phyloP scores from a whole-genome alignment of 306 rosid species.

The Aeschynomene evenia region DNA sequence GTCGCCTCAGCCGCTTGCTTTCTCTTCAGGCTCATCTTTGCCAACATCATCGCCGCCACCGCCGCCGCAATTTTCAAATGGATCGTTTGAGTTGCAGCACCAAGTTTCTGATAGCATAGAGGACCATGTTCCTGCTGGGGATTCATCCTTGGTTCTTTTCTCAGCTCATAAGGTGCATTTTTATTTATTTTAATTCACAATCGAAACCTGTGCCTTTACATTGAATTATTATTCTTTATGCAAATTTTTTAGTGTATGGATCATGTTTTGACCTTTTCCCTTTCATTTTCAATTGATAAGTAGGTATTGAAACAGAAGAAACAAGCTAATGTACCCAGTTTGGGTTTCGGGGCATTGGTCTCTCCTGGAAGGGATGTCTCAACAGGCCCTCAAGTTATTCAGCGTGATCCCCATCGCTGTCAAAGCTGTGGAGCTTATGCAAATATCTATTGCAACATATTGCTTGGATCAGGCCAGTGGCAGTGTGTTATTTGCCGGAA shows the following conservation, averaged over 20 bases:
- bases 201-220: background rate
- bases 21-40: conserved; percentile 60
- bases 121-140: conserved; percentile 47
- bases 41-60: conserved; percentile 67
- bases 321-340: conserved; percentile 86
- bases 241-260: background rate
- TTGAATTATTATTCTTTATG: background rate
- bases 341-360: conserved; percentile 97
- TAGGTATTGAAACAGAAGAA: conserved; percentile 89
- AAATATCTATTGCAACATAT: conserved; percentile 73
- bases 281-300: conserved; percentile 19
- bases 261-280: conserved; percentile 25
- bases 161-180: conserved; percentile 78
- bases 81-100: conserved; percentile 52
- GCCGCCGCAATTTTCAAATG: conserved; percentile 57
- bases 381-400: conserved; percentile 75
- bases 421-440: conserved; percentile 95
- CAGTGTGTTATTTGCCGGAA: conserved; percentile 90
- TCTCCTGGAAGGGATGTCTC: conserved; percentile 89
- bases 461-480: conserved; percentile 98
- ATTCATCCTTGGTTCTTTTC: conserved; percentile 76
- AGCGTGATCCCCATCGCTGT: conserved; percentile 95
- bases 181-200: conserved; percentile 24
- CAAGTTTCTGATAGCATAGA: conserved; percentile 54
- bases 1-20: conserved; percentile 93